Percentiles rank a stretch among this genome's conserved stretches.
phyloP scores from a whole-genome alignment of 2,329 filamentous ascomycete genomes.

The Lasiodiplodia theobromae region DNA sequence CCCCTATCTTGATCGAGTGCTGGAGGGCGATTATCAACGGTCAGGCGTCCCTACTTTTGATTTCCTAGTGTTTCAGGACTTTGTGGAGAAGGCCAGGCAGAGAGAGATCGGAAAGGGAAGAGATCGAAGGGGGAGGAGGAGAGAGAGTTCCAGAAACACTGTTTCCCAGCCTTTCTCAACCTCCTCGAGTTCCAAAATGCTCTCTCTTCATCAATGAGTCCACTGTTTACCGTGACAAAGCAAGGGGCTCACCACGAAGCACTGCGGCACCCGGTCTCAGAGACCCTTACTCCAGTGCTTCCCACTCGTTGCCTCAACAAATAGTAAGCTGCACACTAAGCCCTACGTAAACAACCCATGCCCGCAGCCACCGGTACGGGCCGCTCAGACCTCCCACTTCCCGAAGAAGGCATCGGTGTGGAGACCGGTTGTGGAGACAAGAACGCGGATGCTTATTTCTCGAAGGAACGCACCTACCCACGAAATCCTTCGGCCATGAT shows the following conservation, averaged over 20 bases:
- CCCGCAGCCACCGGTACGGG: not conserved
- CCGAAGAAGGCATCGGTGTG: not conserved
- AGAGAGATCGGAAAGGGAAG: not conserved
- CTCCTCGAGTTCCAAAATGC: too few relatives aligned
- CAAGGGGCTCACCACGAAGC: not conserved
- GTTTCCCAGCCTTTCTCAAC: too few relatives aligned
- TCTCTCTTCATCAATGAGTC: too few relatives aligned
- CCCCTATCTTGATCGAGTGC: not conserved
- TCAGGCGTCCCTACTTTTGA: not conserved
- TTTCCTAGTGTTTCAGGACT: not conserved
- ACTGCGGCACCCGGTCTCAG: too few relatives aligned
- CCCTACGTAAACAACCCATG: not conserved
- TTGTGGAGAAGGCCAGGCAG: not conserved
- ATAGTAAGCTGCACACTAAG: not conserved
- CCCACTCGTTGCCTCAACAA: not conserved
- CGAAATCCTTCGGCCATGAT: not conserved
- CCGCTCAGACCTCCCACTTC: constrained; percentile 1
- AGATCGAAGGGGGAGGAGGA: not conserved
- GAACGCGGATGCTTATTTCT: constrained; percentile 13
- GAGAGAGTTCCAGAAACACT: not conserved
- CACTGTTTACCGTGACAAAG: too few relatives aligned
- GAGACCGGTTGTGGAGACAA: not conserved
- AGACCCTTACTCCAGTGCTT: not conserved
- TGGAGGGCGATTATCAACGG: not conserved
- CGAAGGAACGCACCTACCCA: constrained; percentile 6